Conservation (phyloP, 805 yeast species). For the Millerago galiae region DNA sequence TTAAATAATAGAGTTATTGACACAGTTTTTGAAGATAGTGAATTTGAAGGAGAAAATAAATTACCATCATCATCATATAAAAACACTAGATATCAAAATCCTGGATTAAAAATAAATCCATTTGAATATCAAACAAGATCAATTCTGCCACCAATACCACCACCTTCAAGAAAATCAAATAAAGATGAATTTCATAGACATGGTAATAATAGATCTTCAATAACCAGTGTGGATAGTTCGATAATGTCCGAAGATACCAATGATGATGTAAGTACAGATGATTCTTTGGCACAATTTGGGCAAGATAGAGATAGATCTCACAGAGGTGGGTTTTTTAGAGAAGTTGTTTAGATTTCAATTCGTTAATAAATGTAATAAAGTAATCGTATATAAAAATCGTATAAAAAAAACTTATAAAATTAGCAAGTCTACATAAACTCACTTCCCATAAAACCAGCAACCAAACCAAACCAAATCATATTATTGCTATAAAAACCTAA, state of each 20-base stretch:
- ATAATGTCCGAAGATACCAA: slow-evolving; percentile 20
- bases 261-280: slow-evolving; percentile 19
- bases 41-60: slow-evolving; percentile 5
- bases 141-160: slow-evolving; percentile 18
- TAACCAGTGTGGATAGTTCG: slow-evolving; percentile 19
- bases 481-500: no score
- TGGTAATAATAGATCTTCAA: slow-evolving; percentile 18
- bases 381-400: neutral
- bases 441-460: no score
- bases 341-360: slow-evolving; percentile 18
- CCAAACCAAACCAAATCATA: no score
- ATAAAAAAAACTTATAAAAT: no score
- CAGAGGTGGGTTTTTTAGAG: slow-evolving; percentile 19
- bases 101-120: slow-evolving; percentile 18
- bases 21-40: slow-evolving; percentile 23
- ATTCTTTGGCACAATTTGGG: slow-evolving; percentile 13
- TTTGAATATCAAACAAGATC: slow-evolving; percentile 11
- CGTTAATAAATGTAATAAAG: neutral
- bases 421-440: no score
- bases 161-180: slow-evolving; percentile 14
- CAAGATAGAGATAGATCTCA: slow-evolving; percentile 2
- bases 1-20: slow-evolving; percentile 13
- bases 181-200: slow-evolving; percentile 13
- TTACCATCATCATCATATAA: neutral
- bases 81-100: slow-evolving; percentile 11